Base-by-base conservation (phyloP, 2,329 filamentous ascomycete genomes). In the Aspergillus chevalieri region DNA sequence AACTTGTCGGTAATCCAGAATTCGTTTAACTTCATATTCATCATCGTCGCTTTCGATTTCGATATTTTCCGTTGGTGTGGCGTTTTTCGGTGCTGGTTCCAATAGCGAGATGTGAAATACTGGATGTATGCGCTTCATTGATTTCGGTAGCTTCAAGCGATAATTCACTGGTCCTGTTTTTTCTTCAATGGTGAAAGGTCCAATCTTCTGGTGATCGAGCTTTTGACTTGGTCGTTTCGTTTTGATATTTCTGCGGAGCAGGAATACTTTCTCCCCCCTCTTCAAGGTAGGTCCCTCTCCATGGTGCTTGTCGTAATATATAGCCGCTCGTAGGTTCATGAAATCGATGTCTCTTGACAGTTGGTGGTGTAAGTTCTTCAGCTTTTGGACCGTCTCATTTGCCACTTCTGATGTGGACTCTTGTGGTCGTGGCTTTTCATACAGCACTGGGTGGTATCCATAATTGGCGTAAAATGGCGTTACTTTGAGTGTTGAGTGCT, bases 181-280 rank as follows among this genome's bases (percentile, higher is more conserved):
- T 36, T 47, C 44, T 24, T 44, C 19, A 26, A 50, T 50, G 4
- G 2, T 22, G 14, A 50, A 50, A 7, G 24, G 44, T 47, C 44
- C 17, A 9, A 47, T 12, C 21, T 36, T 30, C 19, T 46, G 3
- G 14, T 50, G 10, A 10, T 50, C 38, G 1, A 47, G 28, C 47
- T 50, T 47, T 9, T 50, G 15, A 26, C 28, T 47, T 33, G 38
- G 44, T 47, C 7, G 7, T 15, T 47, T 44, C 3, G 19, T 50
- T 47, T 44, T 50, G 26, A 50, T 47, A 5, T 50, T 47, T n/a
- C 24, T 39, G 3, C 5, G 26, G 3, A 46, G 36, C 6, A 50
- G 39, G 28, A 43, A 50, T 36, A 44, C 39, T 34, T 50, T 50
- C 14, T 41, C 45, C 3, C 17, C 17, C 17, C 17, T 17, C 17